phyloP scores from a whole-genome alignment of 208 protist species.

The Acanthamoeba castellanii region DNA sequence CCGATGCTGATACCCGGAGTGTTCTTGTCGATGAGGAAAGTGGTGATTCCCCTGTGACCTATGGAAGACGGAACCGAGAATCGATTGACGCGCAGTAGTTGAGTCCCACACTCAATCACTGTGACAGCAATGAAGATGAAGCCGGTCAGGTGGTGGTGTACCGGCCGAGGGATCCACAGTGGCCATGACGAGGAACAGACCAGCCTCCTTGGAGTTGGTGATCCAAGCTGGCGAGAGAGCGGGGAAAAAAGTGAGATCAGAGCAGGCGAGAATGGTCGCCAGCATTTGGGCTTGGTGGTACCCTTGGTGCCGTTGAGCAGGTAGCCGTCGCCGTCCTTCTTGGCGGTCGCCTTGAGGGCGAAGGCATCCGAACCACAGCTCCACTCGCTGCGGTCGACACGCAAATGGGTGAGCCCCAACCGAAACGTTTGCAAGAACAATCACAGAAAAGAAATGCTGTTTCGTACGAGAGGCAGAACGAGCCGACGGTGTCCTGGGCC shows the following conservation, averaged over 20 bases:
- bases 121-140: too few relatives aligned
- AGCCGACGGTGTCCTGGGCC: constrained; percentile 86
- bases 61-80: not conserved
- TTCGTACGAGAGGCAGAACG: constrained; percentile 49
- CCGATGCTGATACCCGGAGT: constrained; percentile 93
- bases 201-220: constrained; percentile 94
- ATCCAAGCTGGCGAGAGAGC: constrained; percentile 90
- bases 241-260: not conserved
- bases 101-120: too few relatives aligned
- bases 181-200: constrained; percentile 95
- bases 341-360: constrained; percentile 92
- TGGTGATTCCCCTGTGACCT: constrained; percentile 92
- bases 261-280: not conserved
- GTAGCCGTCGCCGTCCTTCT: constrained; percentile 88
- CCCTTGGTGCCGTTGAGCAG: constrained; percentile 95
- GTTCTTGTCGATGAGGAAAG: constrained; percentile 95
- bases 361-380: constrained; percentile 94
- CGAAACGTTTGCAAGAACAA: not conserved
- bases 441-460: not conserved
- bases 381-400: constrained; percentile 18
- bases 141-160: constrained; percentile 88
- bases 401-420: too few relatives aligned
- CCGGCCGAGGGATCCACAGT: constrained; percentile 92
- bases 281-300: not conserved
- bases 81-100: not conserved